Conservation (phyloP, 2,329 filamentous ascomycete species). For the Peltaster fructicola region DNA sequence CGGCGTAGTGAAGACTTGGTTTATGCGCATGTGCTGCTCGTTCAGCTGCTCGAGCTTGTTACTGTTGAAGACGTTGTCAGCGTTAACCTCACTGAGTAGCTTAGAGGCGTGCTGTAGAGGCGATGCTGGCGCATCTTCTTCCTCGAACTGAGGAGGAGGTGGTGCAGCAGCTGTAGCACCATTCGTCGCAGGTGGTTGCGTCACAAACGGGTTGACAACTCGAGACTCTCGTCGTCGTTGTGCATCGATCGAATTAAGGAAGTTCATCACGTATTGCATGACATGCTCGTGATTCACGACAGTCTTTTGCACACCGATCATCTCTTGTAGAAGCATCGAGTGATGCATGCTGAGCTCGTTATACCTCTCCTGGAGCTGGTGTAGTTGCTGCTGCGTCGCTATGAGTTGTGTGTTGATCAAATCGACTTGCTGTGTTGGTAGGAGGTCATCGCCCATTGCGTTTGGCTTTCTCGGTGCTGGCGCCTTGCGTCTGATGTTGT, state of each 20-base stretch:
- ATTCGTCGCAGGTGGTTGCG: constrained; percentile 16
- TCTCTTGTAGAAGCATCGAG: constrained; percentile 45
- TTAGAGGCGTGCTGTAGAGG: constrained; percentile 52
- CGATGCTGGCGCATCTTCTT: constrained; percentile 47
- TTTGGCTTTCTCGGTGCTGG: constrained; percentile 67
- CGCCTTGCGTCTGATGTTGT: constrained; percentile 91
- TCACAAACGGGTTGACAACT: constrained; percentile 23
- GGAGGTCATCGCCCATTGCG: constrained; percentile 49
- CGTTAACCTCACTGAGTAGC: constrained; percentile 45
- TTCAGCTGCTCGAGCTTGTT: constrained; percentile 49
- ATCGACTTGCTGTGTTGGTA: constrained; percentile 73
- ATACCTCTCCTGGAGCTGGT: constrained; percentile 70
- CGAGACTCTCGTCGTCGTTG: constrained; percentile 46
- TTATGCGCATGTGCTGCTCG: constrained; percentile 37
- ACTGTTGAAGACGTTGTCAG: constrained; percentile 45
- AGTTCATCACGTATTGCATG: constrained; percentile 54
- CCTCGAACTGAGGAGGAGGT: constrained; percentile 22
- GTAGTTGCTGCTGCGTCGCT: constrained; percentile 82
- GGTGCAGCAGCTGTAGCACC: constrained; percentile 16
- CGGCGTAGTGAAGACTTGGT: constrained; percentile 38
- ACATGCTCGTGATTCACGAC: constrained; percentile 55
- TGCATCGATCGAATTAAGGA: constrained; percentile 45
- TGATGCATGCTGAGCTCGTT: constrained; percentile 56
- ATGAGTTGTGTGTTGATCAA: constrained; percentile 75
- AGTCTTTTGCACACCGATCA: constrained; percentile 49